Percentiles rank a stretch among this genome's conserved stretches.
Conservation (phyloP, 2,329 filamentous ascomycete species). For the Scorias spongiosa region DNA sequence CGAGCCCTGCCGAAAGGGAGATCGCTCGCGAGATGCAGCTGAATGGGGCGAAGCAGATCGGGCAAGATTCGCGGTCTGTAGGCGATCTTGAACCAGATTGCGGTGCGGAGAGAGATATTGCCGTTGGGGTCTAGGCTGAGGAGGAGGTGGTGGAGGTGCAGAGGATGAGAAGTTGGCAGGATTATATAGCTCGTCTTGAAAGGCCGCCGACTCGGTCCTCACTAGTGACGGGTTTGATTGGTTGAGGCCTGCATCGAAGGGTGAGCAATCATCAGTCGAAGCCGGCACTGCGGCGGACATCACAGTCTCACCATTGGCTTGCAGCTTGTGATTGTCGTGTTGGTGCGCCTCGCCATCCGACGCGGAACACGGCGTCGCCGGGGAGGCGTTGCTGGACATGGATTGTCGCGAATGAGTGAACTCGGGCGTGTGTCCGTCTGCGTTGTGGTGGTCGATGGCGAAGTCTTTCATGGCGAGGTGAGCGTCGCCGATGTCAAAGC, state of each 20-base stretch:
- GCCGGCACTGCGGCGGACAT: not conserved
- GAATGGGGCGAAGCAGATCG: constrained; percentile 41
- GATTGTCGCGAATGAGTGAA: constrained; percentile 41
- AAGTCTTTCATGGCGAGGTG: constrained; percentile 46
- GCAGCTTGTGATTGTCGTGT: constrained; percentile 24
- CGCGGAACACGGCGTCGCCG: constrained; percentile 40
- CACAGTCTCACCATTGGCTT: constrained; percentile 35
- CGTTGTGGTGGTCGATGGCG: constrained; percentile 36
- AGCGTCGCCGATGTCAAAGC: constrained; percentile 27
- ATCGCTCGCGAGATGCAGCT: constrained; percentile 48
- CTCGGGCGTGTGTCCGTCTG: constrained; percentile 35
- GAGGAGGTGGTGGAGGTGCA: constrained; percentile 48
- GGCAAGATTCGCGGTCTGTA: constrained; percentile 65
- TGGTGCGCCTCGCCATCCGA: constrained; percentile 38
- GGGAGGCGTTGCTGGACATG: constrained; percentile 46
- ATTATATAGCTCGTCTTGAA: constrained; percentile 72
- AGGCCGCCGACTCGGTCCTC: constrained; percentile 73
- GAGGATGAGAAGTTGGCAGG: constrained; percentile 48
- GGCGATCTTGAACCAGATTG: constrained; percentile 54
- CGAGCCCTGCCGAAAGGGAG: constrained; percentile 62
- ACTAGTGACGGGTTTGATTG: constrained; percentile 40
- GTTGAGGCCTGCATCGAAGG: constrained; percentile 38
- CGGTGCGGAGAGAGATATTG: constrained; percentile 35
- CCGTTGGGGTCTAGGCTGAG: constrained; percentile 38
- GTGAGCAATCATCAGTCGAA: constrained; percentile 49